Base-by-base conservation (phyloP, 768 basidiomycete species). In the Russula sp. region DNA sequence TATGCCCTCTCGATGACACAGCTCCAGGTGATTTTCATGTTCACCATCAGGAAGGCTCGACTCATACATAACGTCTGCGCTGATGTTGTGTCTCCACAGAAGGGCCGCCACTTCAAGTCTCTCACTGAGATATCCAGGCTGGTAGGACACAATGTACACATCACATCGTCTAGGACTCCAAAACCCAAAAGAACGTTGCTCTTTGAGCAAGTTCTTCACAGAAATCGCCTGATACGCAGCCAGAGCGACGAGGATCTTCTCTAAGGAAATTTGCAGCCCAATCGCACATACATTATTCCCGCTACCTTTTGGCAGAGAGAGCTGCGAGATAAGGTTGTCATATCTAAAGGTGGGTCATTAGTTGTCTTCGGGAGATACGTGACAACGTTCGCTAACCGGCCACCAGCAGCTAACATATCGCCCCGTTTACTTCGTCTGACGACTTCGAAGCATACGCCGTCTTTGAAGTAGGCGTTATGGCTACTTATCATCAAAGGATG, bases 91-190 rank as follows among this genome's bases (percentile, higher is more conserved):
- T 69, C 84, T 80, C 91, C 91, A 94, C 39, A 94, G 75, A 55
- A 86, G 81, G 0, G 89, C 77, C 13, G 84, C 88, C 2, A 91
- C 81, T 68, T 93, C 89, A 18, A 94, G 79, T 48, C 91, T 80
- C 56, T 92, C 91, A 65, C 85, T 83, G 40, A 94, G 75, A 69
- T 85, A 80, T 10, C 91, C 91, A 8, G 84, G 77, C 64, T 89
- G 85, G 63, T 86, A 89, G 0, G 89, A 89, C 32, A 91, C 83
- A 13, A 94, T 79, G 66, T 93, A 94, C 11, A 94, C 91, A 66
- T 94, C 91, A 67, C 92, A 93, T 44, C 90, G 79, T 16, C 91
- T 81, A n/a, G 91, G 91, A 72, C 89, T 89, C 90, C 89, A 94
- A 70, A 84, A 89, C 0, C 92, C 91, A 64, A 91, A 94, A 0